Conservation (phyloP, 176 grass and related monocot genomes). For the Triticum urartu region DNA sequence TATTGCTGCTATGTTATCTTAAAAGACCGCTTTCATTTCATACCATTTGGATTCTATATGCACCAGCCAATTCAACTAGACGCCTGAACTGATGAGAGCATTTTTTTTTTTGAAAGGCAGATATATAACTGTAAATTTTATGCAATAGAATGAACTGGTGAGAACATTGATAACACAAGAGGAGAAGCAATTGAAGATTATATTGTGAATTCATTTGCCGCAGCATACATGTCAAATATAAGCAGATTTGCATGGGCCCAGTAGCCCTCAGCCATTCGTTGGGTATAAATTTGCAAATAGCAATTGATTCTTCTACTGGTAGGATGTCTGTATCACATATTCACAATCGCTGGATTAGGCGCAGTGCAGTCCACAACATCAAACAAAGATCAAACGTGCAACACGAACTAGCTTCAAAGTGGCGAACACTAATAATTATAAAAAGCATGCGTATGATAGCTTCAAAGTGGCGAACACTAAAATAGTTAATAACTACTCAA, state of each 20-base stretch:
- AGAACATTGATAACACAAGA: background rate
- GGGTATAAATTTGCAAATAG: background rate
- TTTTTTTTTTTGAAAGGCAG: too few species aligned
- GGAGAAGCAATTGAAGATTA: background rate
- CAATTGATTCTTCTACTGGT: background rate
- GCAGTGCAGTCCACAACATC: background rate
- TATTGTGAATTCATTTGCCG: background rate
- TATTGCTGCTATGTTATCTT: background rate
- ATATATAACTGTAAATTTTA: too few species aligned
- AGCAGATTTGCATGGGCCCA: too few species aligned
- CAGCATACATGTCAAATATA: background rate
- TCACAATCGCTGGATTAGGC: background rate
- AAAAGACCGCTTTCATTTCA: too few species aligned
- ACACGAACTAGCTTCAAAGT: conserved; percentile 4
- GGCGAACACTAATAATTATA: background rate
- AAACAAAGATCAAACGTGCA: conserved; percentile 4
- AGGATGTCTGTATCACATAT: background rate
- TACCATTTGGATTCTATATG: too few species aligned
- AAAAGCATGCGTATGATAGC: background rate
- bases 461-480: background rate
- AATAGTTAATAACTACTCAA: background rate
- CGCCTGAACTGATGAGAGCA: too few species aligned
- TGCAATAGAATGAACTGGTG: background rate
- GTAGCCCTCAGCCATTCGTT: background rate
- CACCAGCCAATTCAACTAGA: too few species aligned